Percentiles rank a stretch among this genome's conserved stretches.
phyloP scores from a whole-genome alignment of 768 basidiomycete genomes.

The Austroboletus eburneus region DNA sequence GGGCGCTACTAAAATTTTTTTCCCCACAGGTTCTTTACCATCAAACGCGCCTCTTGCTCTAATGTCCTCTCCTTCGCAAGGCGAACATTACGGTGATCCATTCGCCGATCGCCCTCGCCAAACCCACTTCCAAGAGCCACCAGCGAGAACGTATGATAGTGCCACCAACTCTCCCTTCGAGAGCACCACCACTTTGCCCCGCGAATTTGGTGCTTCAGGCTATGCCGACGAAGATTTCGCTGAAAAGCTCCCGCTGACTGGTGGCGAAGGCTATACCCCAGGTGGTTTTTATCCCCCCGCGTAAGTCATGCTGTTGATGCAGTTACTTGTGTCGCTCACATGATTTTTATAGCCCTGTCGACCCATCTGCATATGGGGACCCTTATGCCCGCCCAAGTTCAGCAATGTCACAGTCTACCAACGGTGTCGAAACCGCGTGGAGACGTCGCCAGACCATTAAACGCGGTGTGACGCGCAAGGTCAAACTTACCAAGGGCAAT shows the following conservation, averaged over 20 bases:
- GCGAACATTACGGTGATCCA: slow-evolving; percentile 52
- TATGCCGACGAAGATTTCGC: slow-evolving; percentile 66
- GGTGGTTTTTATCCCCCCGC: slow-evolving; percentile 69
- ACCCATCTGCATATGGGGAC: slow-evolving; percentile 63
- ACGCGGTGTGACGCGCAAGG: slow-evolving; percentile 88
- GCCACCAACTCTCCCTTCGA: slow-evolving; percentile 46
- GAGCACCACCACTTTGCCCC: slow-evolving; percentile 53
- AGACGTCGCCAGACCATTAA: slow-evolving; percentile 85
- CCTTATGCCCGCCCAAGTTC: slow-evolving; percentile 58
- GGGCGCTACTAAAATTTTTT: slow-evolving; percentile 9
- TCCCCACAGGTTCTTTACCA: slow-evolving; percentile 3
- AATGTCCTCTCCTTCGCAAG: slow-evolving; percentile 30
- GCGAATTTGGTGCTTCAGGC: slow-evolving; percentile 43
- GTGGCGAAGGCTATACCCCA: slow-evolving; percentile 48
- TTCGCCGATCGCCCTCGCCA: slow-evolving; percentile 67
- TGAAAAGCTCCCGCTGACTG: slow-evolving; percentile 75
- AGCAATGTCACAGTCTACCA: slow-evolving; percentile 49
- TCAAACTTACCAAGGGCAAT: slow-evolving; percentile 90
- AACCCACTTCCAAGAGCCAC: slow-evolving; percentile 56
- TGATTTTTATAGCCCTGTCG: slow-evolving; percentile 37
- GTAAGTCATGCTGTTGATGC: slow-evolving; percentile 40
- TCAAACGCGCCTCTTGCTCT: neutral
- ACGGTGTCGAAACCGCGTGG: slow-evolving; percentile 59
- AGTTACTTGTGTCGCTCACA: slow-evolving; percentile 1
- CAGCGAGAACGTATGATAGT: slow-evolving; percentile 41